Percentiles rank a stretch among this genome's conserved stretches.
These are phyloP conservation scores for Colletotrichum echinochloae DNA, from an alignment of 2,329 filamentous ascomycete genomes.

Conservation along the genomic window DNA sequence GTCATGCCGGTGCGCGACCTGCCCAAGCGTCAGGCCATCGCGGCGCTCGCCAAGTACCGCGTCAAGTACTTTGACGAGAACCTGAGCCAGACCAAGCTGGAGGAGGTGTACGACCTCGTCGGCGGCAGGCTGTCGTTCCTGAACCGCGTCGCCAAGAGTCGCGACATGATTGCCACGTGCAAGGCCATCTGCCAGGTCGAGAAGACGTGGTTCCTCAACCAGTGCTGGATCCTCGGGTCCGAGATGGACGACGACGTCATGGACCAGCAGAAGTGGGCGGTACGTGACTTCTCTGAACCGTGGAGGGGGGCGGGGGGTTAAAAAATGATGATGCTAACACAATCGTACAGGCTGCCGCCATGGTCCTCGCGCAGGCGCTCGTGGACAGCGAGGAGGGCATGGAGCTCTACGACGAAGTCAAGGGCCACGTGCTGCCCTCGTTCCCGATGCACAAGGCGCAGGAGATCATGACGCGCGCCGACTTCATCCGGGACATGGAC, in stretches of 20 bases:
- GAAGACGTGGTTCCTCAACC: conserved; percentile 82
- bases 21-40: conserved; percentile 80
- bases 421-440: conserved; percentile 36
- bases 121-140: conserved; percentile 91
- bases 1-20: conserved; percentile 89
- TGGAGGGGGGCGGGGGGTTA: no score
- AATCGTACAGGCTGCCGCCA: conserved; percentile 79
- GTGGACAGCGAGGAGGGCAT: conserved; percentile 82
- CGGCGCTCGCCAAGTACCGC: conserved; percentile 84
- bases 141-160: conserved; percentile 88
- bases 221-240: conserved; percentile 78
- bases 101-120: conserved; percentile 86
- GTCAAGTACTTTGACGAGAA: conserved; percentile 78
- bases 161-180: conserved; percentile 83
- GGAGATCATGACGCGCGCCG: conserved; percentile 93
- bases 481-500: conserved; percentile 94
- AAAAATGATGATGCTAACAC: no score
- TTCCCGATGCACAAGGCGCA: conserved; percentile 82
- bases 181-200: conserved; percentile 77
- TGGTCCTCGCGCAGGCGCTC: conserved; percentile 91
- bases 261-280: conserved; percentile 96
- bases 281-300: conserved; percentile 60
- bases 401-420: conserved; percentile 37
- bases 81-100: conserved; percentile 67
- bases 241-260: conserved; percentile 97